Evolutionary conservation across 352 stramenopile genomes (phyloP), one percentile per base, ranked within the genome.

Genomic region (Globisporangium orthogonon): DNA sequence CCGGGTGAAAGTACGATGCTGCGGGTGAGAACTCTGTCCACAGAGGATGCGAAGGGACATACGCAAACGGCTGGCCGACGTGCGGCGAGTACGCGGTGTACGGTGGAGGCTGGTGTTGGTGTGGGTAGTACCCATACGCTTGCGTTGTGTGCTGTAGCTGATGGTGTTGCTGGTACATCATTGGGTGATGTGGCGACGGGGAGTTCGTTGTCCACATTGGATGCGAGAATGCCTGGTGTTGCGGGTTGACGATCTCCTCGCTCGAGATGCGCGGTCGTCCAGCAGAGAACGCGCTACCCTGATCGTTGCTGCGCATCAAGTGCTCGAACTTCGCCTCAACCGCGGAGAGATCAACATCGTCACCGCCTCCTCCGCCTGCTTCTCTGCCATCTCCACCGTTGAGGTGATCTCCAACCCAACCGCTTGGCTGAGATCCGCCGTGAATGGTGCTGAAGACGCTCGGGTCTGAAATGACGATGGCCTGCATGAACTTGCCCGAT

Each of bases 261-360:
- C 35, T 40, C 35, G 14, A 40, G 35, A 40, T 40, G 35, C 31
- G 52, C 2, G 35, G 33, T 37, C 45, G 35, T n/a, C 35, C 35
- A 43, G 51, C 35, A 31, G 37, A 6, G 30, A 52, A 56, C 7
- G 7, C 29, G 18, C 70, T 55, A 11, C 67, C 60, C 15, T 73
- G 63, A 14, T 86, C 69, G n/a, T 49, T 79, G 46, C 60, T 83
- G 51, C 76, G 74, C 84, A 94, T 94, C 55, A 94, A 46, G 53
- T 92, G 80, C 7, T 80, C 84, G 54, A 94, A 94, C 9, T 77
- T 78, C 7, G 77, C 81, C 58, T 94, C 84, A 10, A 94, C 82
- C 1, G 70, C 71, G 28, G 75, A 70, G 30, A 94, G 65, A 61
- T 94, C 84, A 13, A 83, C 71, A 53, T 92, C 83, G 29, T 90